A percentile compares a stretch with the other conserved stretches of the same genome.
Conservation (phyloP, 805 yeast genomes). For the Candida xiaguanensis region DNA sequence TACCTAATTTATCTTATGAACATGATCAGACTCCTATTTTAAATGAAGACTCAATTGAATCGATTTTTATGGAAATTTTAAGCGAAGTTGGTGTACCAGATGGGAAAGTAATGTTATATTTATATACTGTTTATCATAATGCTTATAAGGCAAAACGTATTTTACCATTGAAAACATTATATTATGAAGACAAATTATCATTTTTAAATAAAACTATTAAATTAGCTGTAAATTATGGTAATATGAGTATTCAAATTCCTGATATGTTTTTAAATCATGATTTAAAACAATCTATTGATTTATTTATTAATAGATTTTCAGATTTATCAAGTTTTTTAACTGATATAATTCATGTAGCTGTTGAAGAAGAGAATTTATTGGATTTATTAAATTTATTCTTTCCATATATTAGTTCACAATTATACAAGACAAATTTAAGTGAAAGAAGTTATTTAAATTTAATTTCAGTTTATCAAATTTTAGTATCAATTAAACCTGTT, state of each 20-base stretch:
- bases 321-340: slow-evolving; percentile 41
- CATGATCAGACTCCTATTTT: slow-evolving; percentile 16
- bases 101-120: slow-evolving; percentile 41
- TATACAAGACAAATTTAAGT: slow-evolving; percentile 40
- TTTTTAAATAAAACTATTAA: slow-evolving; percentile 48
- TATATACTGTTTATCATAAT: slow-evolving; percentile 42
- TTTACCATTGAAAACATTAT: slow-evolving; percentile 37
- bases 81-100: slow-evolving; percentile 50
- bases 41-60: slow-evolving; percentile 39
- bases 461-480: slow-evolving; percentile 52
- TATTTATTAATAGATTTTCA: slow-evolving; percentile 19
- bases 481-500: slow-evolving; percentile 57
- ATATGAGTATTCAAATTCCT: slow-evolving; percentile 65
- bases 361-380: slow-evolving; percentile 60
- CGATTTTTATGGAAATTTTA: slow-evolving; percentile 51
- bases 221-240: slow-evolving; percentile 57
- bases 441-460: slow-evolving; percentile 49
- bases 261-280: slow-evolving; percentile 52
- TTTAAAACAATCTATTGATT: slow-evolving; percentile 22
- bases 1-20: slow-evolving; percentile 25
- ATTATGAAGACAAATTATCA: slow-evolving; percentile 31
- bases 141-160: slow-evolving; percentile 41
- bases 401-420: slow-evolving; percentile 39
- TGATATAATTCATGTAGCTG: slow-evolving; percentile 54
- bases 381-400: slow-evolving; percentile 57